Evolutionary conservation across 257 asterid species (phyloP).

Genomic region (Thymus mandschuricus): DNA sequence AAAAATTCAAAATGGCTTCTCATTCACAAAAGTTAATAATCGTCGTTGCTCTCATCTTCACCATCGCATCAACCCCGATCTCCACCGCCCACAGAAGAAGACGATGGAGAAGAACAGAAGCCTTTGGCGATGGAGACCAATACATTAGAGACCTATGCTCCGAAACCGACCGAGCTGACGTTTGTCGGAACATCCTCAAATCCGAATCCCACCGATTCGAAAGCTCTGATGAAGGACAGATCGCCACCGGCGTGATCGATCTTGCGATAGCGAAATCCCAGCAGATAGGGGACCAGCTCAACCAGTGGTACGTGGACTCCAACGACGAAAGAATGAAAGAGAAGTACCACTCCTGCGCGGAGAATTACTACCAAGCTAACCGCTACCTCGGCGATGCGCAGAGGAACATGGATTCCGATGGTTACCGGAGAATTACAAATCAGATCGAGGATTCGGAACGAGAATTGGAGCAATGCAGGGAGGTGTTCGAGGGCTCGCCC

Average conservation of each 20-base stretch:
- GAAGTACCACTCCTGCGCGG: no score
- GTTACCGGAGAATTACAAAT: not conserved
- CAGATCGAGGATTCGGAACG: not conserved
- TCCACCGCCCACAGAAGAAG: slow-evolving; percentile 7
- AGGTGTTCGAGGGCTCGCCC: not conserved
- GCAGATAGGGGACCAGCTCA: not conserved
- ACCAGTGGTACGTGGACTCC: no score
- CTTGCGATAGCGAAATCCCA: not conserved
- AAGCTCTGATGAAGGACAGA: not conserved
- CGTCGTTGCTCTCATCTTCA: slow-evolving; percentile 17
- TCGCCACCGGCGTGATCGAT: not conserved
- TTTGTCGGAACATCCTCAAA: not conserved
- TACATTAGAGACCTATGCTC: not conserved
- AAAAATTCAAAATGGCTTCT: slow-evolving; percentile 8
- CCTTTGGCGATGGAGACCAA: not conserved
- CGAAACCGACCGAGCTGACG: not conserved
- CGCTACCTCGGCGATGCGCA: not conserved
- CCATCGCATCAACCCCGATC: not conserved
- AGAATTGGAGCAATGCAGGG: not conserved
- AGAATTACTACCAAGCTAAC: no score
- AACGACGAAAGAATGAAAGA: no score
- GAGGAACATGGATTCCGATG: not conserved
- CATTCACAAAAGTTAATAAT: not conserved
- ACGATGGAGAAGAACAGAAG: not conserved
- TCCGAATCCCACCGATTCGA: not conserved